These are phyloP conservation scores for Xylaria sp. DNA, from an alignment of 2,329 filamentous ascomycete genomes.

Conservation along the genomic window DNA sequence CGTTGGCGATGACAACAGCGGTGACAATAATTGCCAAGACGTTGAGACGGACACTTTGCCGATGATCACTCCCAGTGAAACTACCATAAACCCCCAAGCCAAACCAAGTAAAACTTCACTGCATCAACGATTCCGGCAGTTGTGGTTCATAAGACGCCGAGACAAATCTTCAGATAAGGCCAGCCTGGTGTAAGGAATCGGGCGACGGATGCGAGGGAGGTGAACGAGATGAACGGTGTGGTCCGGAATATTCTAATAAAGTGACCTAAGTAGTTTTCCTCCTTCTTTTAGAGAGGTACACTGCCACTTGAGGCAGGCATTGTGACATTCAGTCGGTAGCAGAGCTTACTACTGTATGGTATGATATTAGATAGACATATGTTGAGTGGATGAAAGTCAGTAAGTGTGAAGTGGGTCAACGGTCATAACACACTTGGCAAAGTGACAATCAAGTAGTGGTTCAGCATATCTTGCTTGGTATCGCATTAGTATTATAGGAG, in stretches of 20 bases:
- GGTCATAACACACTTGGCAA: constrained; percentile 1
- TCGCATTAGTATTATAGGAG: background rate
- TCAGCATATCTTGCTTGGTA: constrained; percentile 15
- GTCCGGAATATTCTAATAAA: constrained; percentile 9
- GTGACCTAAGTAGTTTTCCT: constrained; percentile 21
- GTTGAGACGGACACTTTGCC: background rate
- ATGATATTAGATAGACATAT: constrained; percentile 29
- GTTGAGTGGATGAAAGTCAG: constrained; percentile 4
- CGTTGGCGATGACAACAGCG: background rate
- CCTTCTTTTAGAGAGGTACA: constrained; percentile 4
- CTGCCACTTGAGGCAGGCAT: background rate
- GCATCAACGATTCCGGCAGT: constrained; percentile 29
- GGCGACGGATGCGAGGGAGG: background rate
- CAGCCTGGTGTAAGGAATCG: constrained; percentile 3
- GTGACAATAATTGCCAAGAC: constrained; percentile 1
- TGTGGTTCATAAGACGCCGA: constrained; percentile 16
- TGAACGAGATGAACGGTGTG: constrained; percentile 1
- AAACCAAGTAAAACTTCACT: constrained; percentile 25
- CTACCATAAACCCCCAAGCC: background rate
- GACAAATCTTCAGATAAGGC: constrained; percentile 29
- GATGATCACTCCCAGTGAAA: background rate
- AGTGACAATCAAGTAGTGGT: constrained; percentile 4
- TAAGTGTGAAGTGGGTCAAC: constrained; percentile 4
- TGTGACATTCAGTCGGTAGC: constrained; percentile 12
- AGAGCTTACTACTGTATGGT: constrained; percentile 18